Evolutionary conservation across 495 filamentous ascomycete species (phyloP).

Genomic region (Staphylotrichum longicolle): DNA sequence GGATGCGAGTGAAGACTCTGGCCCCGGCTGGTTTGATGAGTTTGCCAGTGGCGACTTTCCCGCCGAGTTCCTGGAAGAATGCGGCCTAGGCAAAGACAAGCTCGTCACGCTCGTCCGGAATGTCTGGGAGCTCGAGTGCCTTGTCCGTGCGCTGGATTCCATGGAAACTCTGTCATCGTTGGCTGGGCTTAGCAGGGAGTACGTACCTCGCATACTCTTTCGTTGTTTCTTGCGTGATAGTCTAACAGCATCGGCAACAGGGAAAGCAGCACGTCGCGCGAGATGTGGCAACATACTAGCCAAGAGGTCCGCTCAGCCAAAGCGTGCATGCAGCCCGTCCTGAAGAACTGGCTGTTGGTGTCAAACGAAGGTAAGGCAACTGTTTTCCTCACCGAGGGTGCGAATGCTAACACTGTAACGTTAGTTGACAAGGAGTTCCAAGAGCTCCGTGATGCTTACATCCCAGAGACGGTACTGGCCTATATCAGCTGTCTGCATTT

Average conservation of each 20-base stretch:
- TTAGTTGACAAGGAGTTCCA: slow-evolving; percentile 44
- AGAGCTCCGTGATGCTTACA: slow-evolving; percentile 65
- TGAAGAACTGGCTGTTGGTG: slow-evolving; percentile 46
- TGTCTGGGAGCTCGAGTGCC: slow-evolving; percentile 70
- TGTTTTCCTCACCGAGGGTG: neutral
- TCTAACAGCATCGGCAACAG: slow-evolving; percentile 14
- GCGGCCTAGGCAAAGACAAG: slow-evolving; percentile 36
- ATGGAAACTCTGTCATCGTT: slow-evolving; percentile 57
- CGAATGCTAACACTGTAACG: slow-evolving; percentile 21
- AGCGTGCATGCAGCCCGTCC: slow-evolving; percentile 44
- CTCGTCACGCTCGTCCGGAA: slow-evolving; percentile 56
- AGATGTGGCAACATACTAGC: slow-evolving; percentile 44
- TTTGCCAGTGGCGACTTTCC: slow-evolving; percentile 35
- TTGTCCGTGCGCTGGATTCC: slow-evolving; percentile 63
- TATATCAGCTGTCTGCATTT: slow-evolving; percentile 73
- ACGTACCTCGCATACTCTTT: slow-evolving; percentile 6
- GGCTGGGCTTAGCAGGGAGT: slow-evolving; percentile 46
- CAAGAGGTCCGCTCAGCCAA: slow-evolving; percentile 43
- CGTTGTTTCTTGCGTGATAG: neutral
- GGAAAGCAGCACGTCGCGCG: slow-evolving; percentile 34
- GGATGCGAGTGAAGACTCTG: slow-evolving; percentile 27
- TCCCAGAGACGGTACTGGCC: slow-evolving; percentile 79
- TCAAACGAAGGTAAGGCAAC: slow-evolving; percentile 33
- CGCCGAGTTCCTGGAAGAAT: slow-evolving; percentile 37
- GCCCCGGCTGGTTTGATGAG: slow-evolving; percentile 44